Evolutionary conservation across 768 basidiomycete genomes (phyloP), one percentile per base, ranked within the genome.

Genomic region (Pleurotus tuber-regium): DNA sequence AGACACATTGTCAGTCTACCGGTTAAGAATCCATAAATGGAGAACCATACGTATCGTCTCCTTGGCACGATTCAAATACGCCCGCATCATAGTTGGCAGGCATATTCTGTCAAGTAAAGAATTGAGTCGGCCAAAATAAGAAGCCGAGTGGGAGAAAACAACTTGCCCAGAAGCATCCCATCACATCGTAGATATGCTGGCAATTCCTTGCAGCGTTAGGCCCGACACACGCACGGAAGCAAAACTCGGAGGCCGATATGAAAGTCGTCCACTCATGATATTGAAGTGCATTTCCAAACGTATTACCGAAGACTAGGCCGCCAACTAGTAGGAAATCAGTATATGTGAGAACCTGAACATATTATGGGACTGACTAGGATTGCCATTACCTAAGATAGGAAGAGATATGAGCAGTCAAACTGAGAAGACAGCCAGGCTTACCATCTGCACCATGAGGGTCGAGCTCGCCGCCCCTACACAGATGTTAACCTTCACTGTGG

Each of bases 211-310:
- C 76, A 1, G 83, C 77, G 48, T 82, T 78, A 10, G 78, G 66
- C 14, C 83, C 83, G 5, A 72, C 63, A 68, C 92, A 94, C 3
- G 83, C 73, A 55, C 89, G 89, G 62, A 89, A 68, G 70, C 89
- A 92, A 68, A 89, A 87, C 52, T 70, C 64, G 38, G 55, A 63
- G 25, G 78, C 78, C 18, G 88, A 89, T 59, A 92, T 83, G 71
- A 92, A 92, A 66, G 77, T 81, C 39, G 87, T 91, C 92, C 92
- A 94, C 63, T 92, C 86, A 58, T 88, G 85, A 63, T 87, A 78
- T 64, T 92, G 71, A 31, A 62, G 62, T 16, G 53, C 61, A 6
- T 58, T 55, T 16, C 80, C 77, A 61, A 84, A 43, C 19, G 40
- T 30, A 48, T 54, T 56, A 11, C 47, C 44, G 36, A 51, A 59